These are phyloP conservation scores for Neltuma alba DNA, from an alignment of 306 rosid genomes.

Conservation along the genomic window DNA sequence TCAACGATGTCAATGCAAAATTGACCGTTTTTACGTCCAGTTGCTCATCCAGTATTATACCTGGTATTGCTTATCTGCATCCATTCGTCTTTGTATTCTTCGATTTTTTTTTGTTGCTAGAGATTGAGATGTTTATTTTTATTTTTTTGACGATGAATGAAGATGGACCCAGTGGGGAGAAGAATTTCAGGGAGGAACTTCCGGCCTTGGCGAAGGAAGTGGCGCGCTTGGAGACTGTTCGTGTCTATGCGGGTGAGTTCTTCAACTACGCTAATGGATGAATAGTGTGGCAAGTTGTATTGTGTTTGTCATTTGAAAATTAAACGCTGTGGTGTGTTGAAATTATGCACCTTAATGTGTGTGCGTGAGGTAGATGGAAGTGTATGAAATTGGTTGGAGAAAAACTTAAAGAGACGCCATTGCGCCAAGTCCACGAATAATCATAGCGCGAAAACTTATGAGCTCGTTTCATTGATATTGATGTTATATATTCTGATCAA, in stretches of 20 bases:
- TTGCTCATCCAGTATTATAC: slow-evolving; percentile 36
- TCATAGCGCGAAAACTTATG: background rate
- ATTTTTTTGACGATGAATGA: background rate
- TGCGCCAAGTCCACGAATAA: background rate
- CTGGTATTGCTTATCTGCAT: slow-evolving; percentile 29
- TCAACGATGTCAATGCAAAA: slow-evolving; percentile 43
- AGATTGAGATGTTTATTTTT: slow-evolving; percentile 28
- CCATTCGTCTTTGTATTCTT: background rate
- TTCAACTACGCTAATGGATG: slow-evolving; percentile 26
- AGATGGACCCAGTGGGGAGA: slow-evolving; percentile 51
- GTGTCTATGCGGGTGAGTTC: slow-evolving; percentile 73
- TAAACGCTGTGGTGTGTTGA: background rate
- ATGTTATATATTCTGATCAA: background rate
- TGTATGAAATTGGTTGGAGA: background rate
- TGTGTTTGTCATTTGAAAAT: background rate
- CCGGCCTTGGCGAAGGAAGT: slow-evolving; percentile 91
- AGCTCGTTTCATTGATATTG: background rate
- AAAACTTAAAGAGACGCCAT: background rate
- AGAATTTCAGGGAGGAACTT: slow-evolving; percentile 79
- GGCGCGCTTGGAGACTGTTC: slow-evolving; percentile 82
- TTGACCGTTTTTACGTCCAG: slow-evolving; percentile 56
- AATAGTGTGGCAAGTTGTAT: background rate
- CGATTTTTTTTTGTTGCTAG: slow-evolving; percentile 5
- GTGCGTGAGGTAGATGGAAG: slow-evolving; percentile 6
- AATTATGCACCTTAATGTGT: background rate